Evolutionary conservation across 345 rosid species (phyloP).

Genomic region (Arabidopsis suecica): DNA sequence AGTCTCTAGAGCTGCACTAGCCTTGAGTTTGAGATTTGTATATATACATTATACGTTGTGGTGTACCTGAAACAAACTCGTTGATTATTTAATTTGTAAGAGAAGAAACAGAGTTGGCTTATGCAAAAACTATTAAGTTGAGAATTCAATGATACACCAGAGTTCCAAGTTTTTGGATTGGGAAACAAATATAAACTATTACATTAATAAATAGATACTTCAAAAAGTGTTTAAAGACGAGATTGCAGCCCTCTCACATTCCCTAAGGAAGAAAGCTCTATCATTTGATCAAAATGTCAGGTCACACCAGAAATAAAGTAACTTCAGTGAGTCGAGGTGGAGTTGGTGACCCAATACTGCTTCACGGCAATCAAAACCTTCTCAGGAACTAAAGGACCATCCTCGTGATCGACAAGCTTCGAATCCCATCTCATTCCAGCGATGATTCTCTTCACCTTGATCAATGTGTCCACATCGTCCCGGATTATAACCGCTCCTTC

Average conservation of each 20-base stretch:
- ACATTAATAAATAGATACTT: slow-evolving; percentile 38
- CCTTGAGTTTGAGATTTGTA: slow-evolving; percentile 10
- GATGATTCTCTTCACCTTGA: slow-evolving; percentile 75
- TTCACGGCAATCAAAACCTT: slow-evolving; percentile 91
- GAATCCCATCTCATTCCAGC: slow-evolving; percentile 95
- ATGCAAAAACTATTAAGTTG: slow-evolving; percentile 25
- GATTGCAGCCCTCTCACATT: slow-evolving; percentile 33
- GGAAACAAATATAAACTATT: slow-evolving; percentile 35
- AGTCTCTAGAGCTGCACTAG: background rate
- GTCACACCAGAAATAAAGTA: slow-evolving; percentile 14
- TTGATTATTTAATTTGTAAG: background rate
- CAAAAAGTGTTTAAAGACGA: slow-evolving; percentile 25
- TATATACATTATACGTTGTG: background rate
- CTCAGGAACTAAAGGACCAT: slow-evolving; percentile 93
- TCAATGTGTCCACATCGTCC: slow-evolving; percentile 83
- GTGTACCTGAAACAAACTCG: background rate
- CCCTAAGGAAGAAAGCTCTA: slow-evolving; percentile 43
- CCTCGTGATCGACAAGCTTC: slow-evolving; percentile 98
- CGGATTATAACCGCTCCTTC: slow-evolving; percentile 95
- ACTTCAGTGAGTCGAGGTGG: slow-evolving; percentile 60
- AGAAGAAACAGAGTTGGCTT: background rate
- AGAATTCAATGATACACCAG: slow-evolving; percentile 37
- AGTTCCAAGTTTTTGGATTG: slow-evolving; percentile 32
- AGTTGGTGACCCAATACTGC: slow-evolving; percentile 94
- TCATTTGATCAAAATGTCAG: slow-evolving; percentile 43